Base-by-base conservation (phyloP, 352 stramenopile genomes). In the Thalassiosira allenii region DNA sequence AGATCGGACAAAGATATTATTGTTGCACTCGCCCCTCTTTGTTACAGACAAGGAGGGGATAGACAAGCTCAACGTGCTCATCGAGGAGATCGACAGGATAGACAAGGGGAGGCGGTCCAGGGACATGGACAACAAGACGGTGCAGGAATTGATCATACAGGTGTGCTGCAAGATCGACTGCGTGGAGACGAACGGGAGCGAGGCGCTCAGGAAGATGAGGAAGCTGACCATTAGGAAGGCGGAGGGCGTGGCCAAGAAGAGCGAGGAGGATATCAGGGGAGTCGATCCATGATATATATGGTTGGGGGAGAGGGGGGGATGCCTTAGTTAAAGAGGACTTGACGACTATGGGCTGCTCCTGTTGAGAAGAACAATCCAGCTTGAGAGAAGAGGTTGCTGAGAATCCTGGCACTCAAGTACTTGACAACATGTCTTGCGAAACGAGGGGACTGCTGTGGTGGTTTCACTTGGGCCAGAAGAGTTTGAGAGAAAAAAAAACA, bases 111-210 rank as follows among this genome's bases (percentile, higher is more conserved):
- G 56, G 29, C 51, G 30, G 49, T 49, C 29, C 25, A 25, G 57
- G 27, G 59, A 76, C 8, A 63, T 87, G 58, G 66, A 73, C 22
- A 69, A 86, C 17, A 70, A 83, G 43, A 58, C 62, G 12, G 65
- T 91, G 0, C 61, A 83, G 37, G 86, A 91, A 56, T 54, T 89
- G 23, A 78, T 92, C 17, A 92, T 83, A 41, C 71, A 83, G 52
- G 66, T 90, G 30, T 92, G 86, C 67, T 90, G 83, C 58, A 86
- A 88, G 53, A 59, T 89, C 29, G 86, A 92, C 79, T 58, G 44
- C 8, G 72, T 92, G 17, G 86, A 92, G 47, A 83, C 72, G 17
- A 65, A 81, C n/a, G 86, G 84, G 37, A 87, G 72, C 23, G 82
- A 88, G 34, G 76, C 70, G 12, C 56, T 92, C 25, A 62, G 86